Conservation (phyloP, 108 stramenopile genomes). For the Nitzschia putrida region DNA sequence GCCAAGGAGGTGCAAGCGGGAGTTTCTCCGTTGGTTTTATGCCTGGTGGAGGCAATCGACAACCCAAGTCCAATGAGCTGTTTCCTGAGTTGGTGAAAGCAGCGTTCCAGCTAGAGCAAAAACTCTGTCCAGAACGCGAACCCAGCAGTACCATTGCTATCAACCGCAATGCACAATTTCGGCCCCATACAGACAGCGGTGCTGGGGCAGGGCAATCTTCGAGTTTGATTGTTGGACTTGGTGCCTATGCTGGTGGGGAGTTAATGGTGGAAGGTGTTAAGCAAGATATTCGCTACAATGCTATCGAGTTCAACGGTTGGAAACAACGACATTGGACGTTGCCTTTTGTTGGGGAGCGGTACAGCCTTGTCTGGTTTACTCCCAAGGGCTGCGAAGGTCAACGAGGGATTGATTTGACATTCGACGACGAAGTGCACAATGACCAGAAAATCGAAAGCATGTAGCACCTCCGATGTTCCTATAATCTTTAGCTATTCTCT, state of each 20-base stretch:
- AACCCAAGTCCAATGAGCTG: conserved; percentile 78
- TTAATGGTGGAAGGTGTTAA: conserved; percentile 87
- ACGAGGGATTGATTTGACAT: conserved; percentile 66
- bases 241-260: conserved; percentile 88
- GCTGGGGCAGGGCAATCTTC: conserved; percentile 91
- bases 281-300: conserved; percentile 88
- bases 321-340: conserved; percentile 92
- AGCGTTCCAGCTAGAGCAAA: conserved; percentile 82
- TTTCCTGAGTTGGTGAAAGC: conserved; percentile 91
- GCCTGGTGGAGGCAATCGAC: conserved; percentile 69
- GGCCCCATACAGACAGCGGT: conserved; percentile 91
- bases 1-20: conserved; percentile 75
- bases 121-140: conserved; percentile 70
- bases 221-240: conserved; percentile 90
- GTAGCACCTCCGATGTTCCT: too few relatives aligned
- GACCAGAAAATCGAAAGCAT: too few relatives aligned
- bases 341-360: conserved; percentile 93
- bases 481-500: too few relatives aligned
- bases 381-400: conserved; percentile 88
- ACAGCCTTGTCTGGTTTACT: conserved; percentile 94
- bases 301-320: conserved; percentile 94
- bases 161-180: conserved; percentile 94
- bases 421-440: not conserved
- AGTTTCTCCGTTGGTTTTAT: conserved; percentile 79
- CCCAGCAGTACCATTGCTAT: conserved; percentile 95